phyloP scores from a whole-genome alignment of 768 basidiomycete species.

The Crucibulum laeve region DNA sequence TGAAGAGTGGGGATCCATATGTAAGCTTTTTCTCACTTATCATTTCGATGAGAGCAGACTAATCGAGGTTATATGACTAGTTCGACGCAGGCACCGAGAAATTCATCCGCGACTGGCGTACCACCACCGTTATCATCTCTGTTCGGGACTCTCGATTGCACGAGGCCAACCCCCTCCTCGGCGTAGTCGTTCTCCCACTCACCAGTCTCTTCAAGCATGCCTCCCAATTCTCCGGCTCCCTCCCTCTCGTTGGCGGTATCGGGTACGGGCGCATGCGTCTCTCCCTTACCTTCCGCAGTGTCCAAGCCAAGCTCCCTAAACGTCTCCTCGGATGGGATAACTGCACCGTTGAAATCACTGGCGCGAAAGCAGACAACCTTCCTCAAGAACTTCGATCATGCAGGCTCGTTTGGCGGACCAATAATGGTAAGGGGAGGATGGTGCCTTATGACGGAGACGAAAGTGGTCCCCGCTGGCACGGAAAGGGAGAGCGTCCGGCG shows the following conservation, averaged over 20 bases:
- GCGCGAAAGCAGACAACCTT: constrained; percentile 24
- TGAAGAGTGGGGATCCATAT: constrained; percentile 40
- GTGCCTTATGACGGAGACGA: constrained; percentile 14
- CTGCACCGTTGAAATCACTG: constrained; percentile 53
- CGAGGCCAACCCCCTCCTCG: constrained; percentile 64
- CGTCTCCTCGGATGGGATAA: constrained; percentile 65
- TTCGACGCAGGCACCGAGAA: constrained; percentile 65
- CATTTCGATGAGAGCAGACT: background rate
- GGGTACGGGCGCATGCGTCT: constrained; percentile 63
- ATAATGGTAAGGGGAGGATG: constrained; percentile 32
- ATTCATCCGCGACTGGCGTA: constrained; percentile 61
- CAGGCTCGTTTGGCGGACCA: constrained; percentile 34
- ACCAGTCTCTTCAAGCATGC: constrained; percentile 40
- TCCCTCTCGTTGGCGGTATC: constrained; percentile 66
- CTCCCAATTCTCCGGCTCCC: constrained; percentile 54
- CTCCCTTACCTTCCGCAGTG: constrained; percentile 62
- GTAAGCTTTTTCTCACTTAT: constrained; percentile 20
- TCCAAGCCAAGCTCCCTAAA: constrained; percentile 54
- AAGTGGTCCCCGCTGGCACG: constrained; percentile 25
- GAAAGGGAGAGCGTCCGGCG: constrained; percentile 21
- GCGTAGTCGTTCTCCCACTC: constrained; percentile 57
- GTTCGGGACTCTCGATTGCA: constrained; percentile 58
- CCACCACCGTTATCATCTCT: constrained; percentile 56
- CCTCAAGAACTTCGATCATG: constrained; percentile 32
- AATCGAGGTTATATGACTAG: constrained; percentile 17